A percentile compares a stretch with the other conserved stretches of the same genome.
These are phyloP conservation scores for Hypoxylon rickii DNA, from an alignment of 495 filamentous ascomycete genomes.

Conservation along the genomic window DNA sequence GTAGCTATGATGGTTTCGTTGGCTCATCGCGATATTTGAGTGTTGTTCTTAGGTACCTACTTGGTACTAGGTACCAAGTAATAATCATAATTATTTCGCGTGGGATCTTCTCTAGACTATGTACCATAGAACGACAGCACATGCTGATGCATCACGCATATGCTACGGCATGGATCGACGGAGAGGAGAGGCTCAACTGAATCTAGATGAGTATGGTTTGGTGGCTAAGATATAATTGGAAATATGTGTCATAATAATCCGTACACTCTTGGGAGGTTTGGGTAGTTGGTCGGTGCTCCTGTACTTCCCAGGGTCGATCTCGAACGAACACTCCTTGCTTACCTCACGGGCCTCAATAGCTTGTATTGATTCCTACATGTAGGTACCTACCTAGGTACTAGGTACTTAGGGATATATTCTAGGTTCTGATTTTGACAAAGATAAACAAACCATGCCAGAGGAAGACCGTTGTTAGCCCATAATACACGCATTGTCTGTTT, in stretches of 20 bases:
- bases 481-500: not conserved
- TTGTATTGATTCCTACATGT: too few relatives aligned
- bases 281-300: slow-evolving; percentile 14
- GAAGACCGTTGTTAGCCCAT: not conserved
- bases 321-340: not conserved
- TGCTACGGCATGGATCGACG: not conserved
- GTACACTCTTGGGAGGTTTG: slow-evolving; percentile 2
- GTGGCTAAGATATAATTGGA: slow-evolving; percentile 28
- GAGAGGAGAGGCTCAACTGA: slow-evolving; percentile 23
- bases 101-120: slow-evolving; percentile 21
- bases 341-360: too few relatives aligned
- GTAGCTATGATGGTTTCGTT: too few relatives aligned
- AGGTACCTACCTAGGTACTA: too few relatives aligned
- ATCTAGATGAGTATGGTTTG: too few relatives aligned
- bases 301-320: slow-evolving; percentile 3
- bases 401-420: not conserved
- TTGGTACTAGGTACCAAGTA: too few relatives aligned
- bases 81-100: too few relatives aligned
- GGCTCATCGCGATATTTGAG: too few relatives aligned
- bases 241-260: slow-evolving; percentile 27
- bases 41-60: too few relatives aligned
- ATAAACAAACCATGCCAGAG: not conserved
- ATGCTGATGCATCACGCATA: slow-evolving; percentile 15
- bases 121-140: too few relatives aligned
- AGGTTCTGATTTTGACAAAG: slow-evolving; percentile 1